Evolutionary conservation across 2,329 filamentous ascomycete genomes (phyloP).

Genomic region (Chaetomiaceae sp.): DNA sequence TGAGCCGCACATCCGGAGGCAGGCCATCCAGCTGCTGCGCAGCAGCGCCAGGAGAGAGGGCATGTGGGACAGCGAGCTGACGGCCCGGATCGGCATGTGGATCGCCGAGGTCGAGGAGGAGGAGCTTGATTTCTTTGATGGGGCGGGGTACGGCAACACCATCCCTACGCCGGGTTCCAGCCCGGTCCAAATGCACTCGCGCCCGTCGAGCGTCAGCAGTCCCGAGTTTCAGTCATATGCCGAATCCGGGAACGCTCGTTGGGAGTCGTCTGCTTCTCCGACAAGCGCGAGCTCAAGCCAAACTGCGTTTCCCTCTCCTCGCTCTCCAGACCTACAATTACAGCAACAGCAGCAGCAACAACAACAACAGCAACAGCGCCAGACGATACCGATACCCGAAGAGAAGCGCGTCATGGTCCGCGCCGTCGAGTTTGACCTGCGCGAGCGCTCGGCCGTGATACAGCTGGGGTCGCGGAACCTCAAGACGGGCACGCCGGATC

Average conservation of each 20-base stretch:
- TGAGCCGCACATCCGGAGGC: slow-evolving; percentile 50
- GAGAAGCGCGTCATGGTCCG: slow-evolving; percentile 54
- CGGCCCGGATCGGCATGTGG: slow-evolving; percentile 52
- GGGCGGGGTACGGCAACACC: slow-evolving; percentile 25
- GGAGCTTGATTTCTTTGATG: slow-evolving; percentile 27
- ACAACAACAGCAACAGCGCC: slow-evolving; percentile 17
- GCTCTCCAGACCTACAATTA: background rate
- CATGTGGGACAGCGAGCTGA: slow-evolving; percentile 64
- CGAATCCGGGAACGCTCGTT: background rate
- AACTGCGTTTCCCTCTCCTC: background rate
- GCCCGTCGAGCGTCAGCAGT: slow-evolving; percentile 26
- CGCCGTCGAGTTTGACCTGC: slow-evolving; percentile 53
- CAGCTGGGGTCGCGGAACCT: slow-evolving; percentile 52
- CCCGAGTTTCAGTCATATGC: slow-evolving; percentile 28
- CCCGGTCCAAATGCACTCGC: slow-evolving; percentile 19
- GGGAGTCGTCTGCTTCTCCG: background rate
- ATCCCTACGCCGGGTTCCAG: slow-evolving; percentile 30
- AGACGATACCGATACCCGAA: slow-evolving; percentile 48
- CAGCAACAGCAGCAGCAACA: background rate
- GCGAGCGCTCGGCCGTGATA: slow-evolving; percentile 45
- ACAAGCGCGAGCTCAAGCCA: background rate
- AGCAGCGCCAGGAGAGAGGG: slow-evolving; percentile 60
- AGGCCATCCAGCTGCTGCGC: slow-evolving; percentile 57
- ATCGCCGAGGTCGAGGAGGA: slow-evolving; percentile 52
- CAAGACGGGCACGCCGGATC: slow-evolving; percentile 43